Conservation (phyloP, 2,329 filamentous ascomycete genomes). For the Colletotrichum viniferum region DNA sequence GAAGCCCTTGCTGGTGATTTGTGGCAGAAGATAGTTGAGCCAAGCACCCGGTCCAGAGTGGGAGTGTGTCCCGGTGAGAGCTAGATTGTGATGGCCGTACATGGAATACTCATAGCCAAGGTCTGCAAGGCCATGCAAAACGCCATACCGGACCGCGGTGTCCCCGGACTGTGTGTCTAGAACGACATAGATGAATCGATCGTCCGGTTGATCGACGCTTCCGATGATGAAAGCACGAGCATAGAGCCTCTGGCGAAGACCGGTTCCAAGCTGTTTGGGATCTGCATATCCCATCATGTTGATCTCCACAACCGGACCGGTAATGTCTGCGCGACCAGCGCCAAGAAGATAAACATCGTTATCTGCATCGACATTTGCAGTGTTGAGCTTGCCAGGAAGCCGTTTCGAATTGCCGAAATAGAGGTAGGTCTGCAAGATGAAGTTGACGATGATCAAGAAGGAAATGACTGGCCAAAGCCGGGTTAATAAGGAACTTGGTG, state of each 20-base stretch:
- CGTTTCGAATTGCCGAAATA: background rate
- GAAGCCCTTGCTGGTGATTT: slow-evolving; percentile 87
- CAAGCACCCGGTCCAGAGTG: slow-evolving; percentile 90
- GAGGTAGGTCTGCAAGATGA: background rate
- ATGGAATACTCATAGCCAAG: slow-evolving; percentile 75
- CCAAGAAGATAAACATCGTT: slow-evolving; percentile 52
- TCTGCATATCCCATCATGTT: slow-evolving; percentile 91
- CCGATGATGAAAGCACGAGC: slow-evolving; percentile 88
- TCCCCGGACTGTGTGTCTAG: slow-evolving; percentile 88
- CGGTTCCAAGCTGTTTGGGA: slow-evolving; percentile 77
- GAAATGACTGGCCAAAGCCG: background rate
- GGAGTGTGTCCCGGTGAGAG: slow-evolving; percentile 90
- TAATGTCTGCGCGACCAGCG: slow-evolving; percentile 60
- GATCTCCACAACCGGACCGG: slow-evolving; percentile 82
- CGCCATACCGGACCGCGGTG: slow-evolving; percentile 83
- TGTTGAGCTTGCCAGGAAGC: background rate
- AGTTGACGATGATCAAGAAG: background rate
- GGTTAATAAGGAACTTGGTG: slow-evolving; percentile 12
- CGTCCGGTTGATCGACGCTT: slow-evolving; percentile 63
- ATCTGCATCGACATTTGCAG: background rate
- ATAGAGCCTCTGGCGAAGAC: slow-evolving; percentile 83
- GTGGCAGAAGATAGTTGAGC: slow-evolving; percentile 90
- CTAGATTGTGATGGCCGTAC: slow-evolving; percentile 80
- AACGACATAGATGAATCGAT: slow-evolving; percentile 84
- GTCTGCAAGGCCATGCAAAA: slow-evolving; percentile 71